phyloP scores from a whole-genome alignment of 129 eudicot genomes.

The Helianthus tuberosus region DNA sequence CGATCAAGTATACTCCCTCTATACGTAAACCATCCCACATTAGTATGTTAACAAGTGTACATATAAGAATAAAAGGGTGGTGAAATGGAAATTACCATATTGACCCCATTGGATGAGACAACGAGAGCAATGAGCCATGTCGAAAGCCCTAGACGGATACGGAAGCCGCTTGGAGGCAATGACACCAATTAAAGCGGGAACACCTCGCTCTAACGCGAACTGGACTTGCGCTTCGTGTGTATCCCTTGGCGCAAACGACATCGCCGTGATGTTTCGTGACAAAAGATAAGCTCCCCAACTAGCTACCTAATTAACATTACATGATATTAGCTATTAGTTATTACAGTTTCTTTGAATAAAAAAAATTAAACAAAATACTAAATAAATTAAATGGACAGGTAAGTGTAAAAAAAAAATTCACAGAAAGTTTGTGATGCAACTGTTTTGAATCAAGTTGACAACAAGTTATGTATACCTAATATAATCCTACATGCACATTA shows the following conservation, averaged over 20 bases:
- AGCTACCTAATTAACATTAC: slow-evolving; percentile 58
- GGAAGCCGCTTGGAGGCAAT: slow-evolving; percentile 90
- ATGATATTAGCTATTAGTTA: too few relatives aligned
- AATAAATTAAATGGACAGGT: neutral
- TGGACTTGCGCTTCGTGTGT: slow-evolving; percentile 97
- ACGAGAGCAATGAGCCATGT: slow-evolving; percentile 99
- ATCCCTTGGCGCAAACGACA: slow-evolving; percentile 96
- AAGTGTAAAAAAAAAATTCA: slow-evolving; percentile 5
- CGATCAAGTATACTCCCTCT: slow-evolving; percentile 87
- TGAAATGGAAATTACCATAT: slow-evolving; percentile 49
- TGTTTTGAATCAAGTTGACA: slow-evolving; percentile 22
- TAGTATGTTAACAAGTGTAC: neutral
- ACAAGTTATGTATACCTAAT: slow-evolving; percentile 23
- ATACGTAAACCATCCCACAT: neutral
- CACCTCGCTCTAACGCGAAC: slow-evolving; percentile 92
- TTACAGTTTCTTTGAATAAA: neutral
- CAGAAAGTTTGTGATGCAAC: slow-evolving; percentile 16
- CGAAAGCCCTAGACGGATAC: slow-evolving; percentile 90
- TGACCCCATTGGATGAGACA: slow-evolving; percentile 98
- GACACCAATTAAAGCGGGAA: slow-evolving; percentile 92
- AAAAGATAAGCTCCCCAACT: slow-evolving; percentile 97
- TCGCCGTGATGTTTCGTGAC: slow-evolving; percentile 70
- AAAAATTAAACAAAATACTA: neutral
- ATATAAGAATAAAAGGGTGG: neutral
- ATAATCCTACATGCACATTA: neutral